Evolutionary conservation across 2,329 filamentous ascomycete genomes (phyloP).

Genomic region (Plectosphaerella sp.): DNA sequence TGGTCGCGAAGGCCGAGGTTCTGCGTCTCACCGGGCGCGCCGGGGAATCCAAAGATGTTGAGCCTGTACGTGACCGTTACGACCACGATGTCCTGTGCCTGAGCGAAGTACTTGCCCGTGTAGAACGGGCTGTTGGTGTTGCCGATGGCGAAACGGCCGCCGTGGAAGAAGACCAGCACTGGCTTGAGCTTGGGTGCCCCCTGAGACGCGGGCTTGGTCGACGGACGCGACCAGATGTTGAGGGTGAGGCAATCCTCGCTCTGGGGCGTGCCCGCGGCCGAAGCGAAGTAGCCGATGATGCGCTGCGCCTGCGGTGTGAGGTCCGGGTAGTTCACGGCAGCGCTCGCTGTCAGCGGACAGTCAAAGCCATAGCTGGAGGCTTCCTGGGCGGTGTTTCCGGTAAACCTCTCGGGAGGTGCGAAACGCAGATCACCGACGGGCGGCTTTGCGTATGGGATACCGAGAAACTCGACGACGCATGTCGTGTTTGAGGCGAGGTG

Average conservation of each 20-base stretch:
- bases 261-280: conserved; percentile 11
- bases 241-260: conserved; percentile 33
- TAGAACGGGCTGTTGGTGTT: conserved; percentile 32
- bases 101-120: conserved; percentile 36
- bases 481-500: conserved; percentile 21
- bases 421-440: conserved; percentile 20
- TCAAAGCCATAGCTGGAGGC: conserved; percentile 21
- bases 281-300: conserved; percentile 16
- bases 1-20: conserved; percentile 48
- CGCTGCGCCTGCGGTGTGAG: conserved; percentile 24
- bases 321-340: conserved; percentile 16
- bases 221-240: conserved; percentile 30
- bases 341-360: conserved; percentile 18
- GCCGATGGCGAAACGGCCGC: conserved; percentile 24
- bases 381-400: conserved; percentile 9
- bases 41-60: conserved; percentile 37
- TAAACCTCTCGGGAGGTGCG: conserved; percentile 18
- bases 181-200: conserved; percentile 17
- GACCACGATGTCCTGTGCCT: conserved; percentile 37
- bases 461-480: conserved; percentile 31
- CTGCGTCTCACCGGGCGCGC: conserved; percentile 18
- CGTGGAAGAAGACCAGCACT: conserved; percentile 32
- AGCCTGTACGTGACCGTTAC: conserved; percentile 43
- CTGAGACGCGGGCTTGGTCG: conserved; percentile 13
- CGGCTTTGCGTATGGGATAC: conserved; percentile 23